Evolutionary conservation across 169 alveolate genomes (phyloP), one percentile per base, ranked within the genome.

Genomic region (Eimeria praecox): DNA sequence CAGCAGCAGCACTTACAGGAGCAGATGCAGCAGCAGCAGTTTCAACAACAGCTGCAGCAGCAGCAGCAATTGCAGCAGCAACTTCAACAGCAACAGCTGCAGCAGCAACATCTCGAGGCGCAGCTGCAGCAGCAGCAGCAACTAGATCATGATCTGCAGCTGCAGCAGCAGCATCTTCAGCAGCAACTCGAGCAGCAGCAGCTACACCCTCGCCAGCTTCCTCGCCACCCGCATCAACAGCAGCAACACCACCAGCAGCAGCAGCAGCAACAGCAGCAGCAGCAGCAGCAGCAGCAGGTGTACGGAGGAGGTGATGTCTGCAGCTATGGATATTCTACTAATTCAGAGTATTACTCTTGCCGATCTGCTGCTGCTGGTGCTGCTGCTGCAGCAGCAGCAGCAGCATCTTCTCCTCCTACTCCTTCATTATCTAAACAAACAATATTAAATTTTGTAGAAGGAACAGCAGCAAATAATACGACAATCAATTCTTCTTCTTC

Each of bases 1-100:
- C 62, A 80, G 69, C 62, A 80, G 90, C 69, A 42, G 42, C 90
- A 80, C 44, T 24, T 44, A 38, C 90, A 46, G 69, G 69, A 30
- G 16, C 69, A 33, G 66, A 66, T 49, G 42, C 90, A 16, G 42
- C 90, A 42, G 62, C 90, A 24, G 69, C 69, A 49, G 10, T 42
- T 66, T 14, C 78, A 44, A 35, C 71, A 18, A 42, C 90, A 42
- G 22, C 86, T 75, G 59, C 33, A 20, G 56, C 59, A 24, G 64
- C 90, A 24, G 59, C 69, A 18, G 46, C 71, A 2, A 69, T 33
- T 80, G 90, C 69, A 44, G 42, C 52, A 27, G 69, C 71, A 44
- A 24, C 90, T 49, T 5, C 69, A 27, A 12, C 71, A 22, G 44
- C 69, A 80, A 59, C 90, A 27, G 42, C 90, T 44, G 30, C 62